Evolutionary conservation across 371 early-diverging fungal species (phyloP).

Genomic region (Lichtheimia ramosa): DNA sequence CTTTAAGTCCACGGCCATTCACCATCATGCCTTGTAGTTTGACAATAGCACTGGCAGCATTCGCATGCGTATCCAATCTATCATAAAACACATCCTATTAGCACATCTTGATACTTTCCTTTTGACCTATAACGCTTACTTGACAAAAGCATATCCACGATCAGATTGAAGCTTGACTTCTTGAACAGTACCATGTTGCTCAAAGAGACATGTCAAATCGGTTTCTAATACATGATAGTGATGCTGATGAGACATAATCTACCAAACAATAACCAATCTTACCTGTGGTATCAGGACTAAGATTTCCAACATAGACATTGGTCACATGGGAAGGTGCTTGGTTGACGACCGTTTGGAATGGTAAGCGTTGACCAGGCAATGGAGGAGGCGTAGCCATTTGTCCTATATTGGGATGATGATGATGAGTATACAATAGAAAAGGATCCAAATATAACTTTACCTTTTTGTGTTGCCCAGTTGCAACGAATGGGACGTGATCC

Average conservation of each 20-base stretch:
- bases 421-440: too few relatives aligned
- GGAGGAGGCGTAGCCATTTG: constrained; percentile 56
- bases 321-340: constrained; percentile 82
- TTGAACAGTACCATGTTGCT: constrained; percentile 70
- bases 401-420: constrained; percentile 14
- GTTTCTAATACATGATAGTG: constrained; percentile 45
- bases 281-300: constrained; percentile 76
- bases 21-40: constrained; percentile 67
- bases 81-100: constrained; percentile 6
- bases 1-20: constrained; percentile 74
- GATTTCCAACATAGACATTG: constrained; percentile 87
- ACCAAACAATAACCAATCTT: constrained; percentile 12
- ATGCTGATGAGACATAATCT: too few relatives aligned
- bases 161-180: constrained; percentile 85
- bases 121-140: constrained; percentile 32
- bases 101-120: not conserved
- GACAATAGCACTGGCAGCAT: constrained; percentile 82
- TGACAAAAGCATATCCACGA: constrained; percentile 90
- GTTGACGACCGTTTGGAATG: constrained; percentile 69
- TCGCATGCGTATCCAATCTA: constrained; percentile 84
- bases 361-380: constrained; percentile 54
- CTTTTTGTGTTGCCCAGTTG: constrained; percentile 73
- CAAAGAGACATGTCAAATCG: constrained; percentile 77
- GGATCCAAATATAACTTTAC: not conserved
- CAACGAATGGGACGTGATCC: constrained; percentile 65